phyloP scores from a whole-genome alignment of 1,284 basidiomycete genomes.

The Vanrija pseudolonga region DNA sequence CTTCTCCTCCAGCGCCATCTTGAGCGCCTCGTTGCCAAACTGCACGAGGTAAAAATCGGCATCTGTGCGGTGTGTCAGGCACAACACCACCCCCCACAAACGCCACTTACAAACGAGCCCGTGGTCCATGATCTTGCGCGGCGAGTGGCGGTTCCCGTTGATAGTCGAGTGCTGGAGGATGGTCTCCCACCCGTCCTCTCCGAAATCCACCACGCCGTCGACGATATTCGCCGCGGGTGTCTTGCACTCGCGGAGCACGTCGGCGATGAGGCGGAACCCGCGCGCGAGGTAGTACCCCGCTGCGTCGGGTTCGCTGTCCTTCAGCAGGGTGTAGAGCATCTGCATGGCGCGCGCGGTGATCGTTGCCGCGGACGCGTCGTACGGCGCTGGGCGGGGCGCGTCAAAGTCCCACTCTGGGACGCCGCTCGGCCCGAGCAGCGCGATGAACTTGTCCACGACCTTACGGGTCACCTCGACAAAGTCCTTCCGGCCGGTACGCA shows the following conservation, averaged over 20 bases:
- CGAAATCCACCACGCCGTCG: slow-evolving; percentile 30
- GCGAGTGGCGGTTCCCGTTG: slow-evolving; percentile 27
- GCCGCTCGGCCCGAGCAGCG: slow-evolving; percentile 23
- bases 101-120: slow-evolving; percentile 10
- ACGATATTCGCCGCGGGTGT: slow-evolving; percentile 18
- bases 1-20: slow-evolving; percentile 6
- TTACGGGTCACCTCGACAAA: slow-evolving; percentile 27
- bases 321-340: slow-evolving; percentile 30
- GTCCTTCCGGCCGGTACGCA: slow-evolving; percentile 34
- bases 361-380: slow-evolving; percentile 36
- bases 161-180: slow-evolving; percentile 41
- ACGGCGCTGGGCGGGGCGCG: slow-evolving; percentile 34
- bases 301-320: slow-evolving; percentile 13
- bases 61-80: slow-evolving; percentile 6
- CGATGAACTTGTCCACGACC: slow-evolving; percentile 35
- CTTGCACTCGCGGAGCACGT: slow-evolving; percentile 23
- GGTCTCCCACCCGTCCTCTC: slow-evolving; percentile 41
- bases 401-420: slow-evolving; percentile 42
- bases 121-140: slow-evolving; percentile 28
- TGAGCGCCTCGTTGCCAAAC: slow-evolving; percentile 38
- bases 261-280: slow-evolving; percentile 25
- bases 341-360: slow-evolving; percentile 34
- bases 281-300: slow-evolving; percentile 31
- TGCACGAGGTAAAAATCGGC: slow-evolving; percentile 42
- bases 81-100: no score